Percentiles rank a stretch among this genome's conserved stretches.
phyloP scores from a whole-genome alignment of 2,329 filamentous ascomycete genomes.

The Aspergillus ochraceoroseus region DNA sequence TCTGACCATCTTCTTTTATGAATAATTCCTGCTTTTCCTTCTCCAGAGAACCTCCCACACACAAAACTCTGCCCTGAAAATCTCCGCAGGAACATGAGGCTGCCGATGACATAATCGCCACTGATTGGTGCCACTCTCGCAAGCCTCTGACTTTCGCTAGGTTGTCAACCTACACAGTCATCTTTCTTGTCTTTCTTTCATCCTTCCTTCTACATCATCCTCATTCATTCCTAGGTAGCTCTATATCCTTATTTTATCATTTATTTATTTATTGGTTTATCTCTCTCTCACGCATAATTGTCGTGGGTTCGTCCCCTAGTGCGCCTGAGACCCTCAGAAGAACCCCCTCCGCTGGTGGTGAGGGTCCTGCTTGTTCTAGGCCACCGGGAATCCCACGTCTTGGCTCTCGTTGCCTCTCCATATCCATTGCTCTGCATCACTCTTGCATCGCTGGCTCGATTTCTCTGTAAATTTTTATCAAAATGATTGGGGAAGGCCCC shows the following conservation, averaged over 20 bases:
- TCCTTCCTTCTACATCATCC: constrained; percentile 1
- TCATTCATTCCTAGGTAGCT: background rate
- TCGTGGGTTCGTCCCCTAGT: background rate
- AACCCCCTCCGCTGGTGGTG: constrained; percentile 15
- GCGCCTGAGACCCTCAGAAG: constrained; percentile 1
- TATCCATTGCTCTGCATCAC: constrained; percentile 8
- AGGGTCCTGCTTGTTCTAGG: constrained; percentile 19
- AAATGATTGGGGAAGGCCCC: constrained; percentile 31
- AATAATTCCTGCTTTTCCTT: no score
- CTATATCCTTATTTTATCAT: constrained; percentile 5
- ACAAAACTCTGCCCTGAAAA: background rate
- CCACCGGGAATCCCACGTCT: constrained; percentile 10
- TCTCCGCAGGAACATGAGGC: constrained; percentile 8
- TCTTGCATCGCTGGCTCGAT: constrained; percentile 8
- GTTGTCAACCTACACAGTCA: constrained; percentile 3
- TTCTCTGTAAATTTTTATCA: constrained; percentile 3
- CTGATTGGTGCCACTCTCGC: constrained; percentile 14
- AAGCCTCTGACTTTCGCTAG: constrained; percentile 8
- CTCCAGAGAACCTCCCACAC: background rate
- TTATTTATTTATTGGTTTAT: constrained; percentile 1
- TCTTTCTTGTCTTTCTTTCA: constrained; percentile 1
- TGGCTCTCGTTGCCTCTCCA: constrained; percentile 14
- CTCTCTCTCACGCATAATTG: background rate
- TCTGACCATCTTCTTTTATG: no score
- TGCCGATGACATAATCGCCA: constrained; percentile 17